Percentiles rank a stretch among this genome's conserved stretches.
Evolutionary conservation across 768 basidiomycete species (phyloP).

Genomic region (Mycena rebaudengoi): DNA sequence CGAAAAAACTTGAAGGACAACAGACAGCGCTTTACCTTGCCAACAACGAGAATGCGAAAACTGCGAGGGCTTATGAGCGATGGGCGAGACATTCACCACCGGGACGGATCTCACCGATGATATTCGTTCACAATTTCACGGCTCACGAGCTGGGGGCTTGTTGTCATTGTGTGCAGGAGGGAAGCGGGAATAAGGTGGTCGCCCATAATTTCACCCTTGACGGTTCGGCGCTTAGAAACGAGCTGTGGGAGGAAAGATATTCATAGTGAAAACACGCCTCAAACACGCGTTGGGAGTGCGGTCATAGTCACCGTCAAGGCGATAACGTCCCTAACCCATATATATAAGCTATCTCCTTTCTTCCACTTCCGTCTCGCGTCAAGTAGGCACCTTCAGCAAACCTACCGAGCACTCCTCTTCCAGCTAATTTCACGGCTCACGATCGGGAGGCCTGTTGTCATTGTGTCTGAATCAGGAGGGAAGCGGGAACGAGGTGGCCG

Average conservation of each 20-base stretch:
- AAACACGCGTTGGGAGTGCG: no score
- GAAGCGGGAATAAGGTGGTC: background rate
- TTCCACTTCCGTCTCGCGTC: no score
- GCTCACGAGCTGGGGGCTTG: background rate
- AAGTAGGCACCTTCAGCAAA: no score
- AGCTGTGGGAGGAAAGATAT: background rate
- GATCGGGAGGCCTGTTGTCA: no score
- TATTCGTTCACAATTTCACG: background rate
- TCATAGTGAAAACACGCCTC: background rate
- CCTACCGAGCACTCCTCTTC: no score
- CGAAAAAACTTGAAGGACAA: background rate
- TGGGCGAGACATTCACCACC: background rate
- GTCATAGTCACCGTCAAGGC: no score
- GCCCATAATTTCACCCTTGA: background rate
- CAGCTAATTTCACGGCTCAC: no score
- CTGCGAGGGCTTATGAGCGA: background rate
- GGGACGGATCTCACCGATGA: background rate
- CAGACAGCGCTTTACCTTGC: background rate
- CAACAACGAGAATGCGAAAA: background rate
- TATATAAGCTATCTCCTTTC: no score
- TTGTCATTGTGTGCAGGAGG: background rate
- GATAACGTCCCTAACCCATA: no score
- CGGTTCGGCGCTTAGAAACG: background rate
- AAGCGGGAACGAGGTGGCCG: no score
- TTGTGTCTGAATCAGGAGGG: no score